Evolutionary conservation across 257 asterid genomes (phyloP), one percentile per base, ranked within the genome.

Genomic region (Gentiana macrophylla): DNA sequence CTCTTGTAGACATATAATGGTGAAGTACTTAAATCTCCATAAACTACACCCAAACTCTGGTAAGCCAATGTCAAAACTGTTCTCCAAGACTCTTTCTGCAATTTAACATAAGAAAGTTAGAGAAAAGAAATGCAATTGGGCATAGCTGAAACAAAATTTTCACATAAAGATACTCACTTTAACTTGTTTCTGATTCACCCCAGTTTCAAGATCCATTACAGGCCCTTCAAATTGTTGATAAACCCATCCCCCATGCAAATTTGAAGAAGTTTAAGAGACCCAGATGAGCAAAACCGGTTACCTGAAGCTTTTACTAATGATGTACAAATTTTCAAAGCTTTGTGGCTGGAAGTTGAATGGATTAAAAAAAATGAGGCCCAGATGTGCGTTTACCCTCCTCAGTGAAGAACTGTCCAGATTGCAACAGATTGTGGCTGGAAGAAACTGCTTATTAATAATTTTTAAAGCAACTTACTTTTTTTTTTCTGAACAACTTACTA

Each of bases 21-120:
- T 11, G 96, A 88, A 37, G 78, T 88, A 48, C 96, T 88, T 74
- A 88, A 84, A 82, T 88, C 96, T 54, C 96, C 96, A 79, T 88
- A 88, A 9, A 88, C 96, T 63, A 88, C 96, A 10, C 96, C 96
- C 61, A 88, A 67, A 66, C 96, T 88, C 70, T 88, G 96, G 65
- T 84, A 88, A 50, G 96, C 94, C 74, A 88, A 76, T 69, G 90
- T 75, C 69, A 88, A 70, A 59, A 88, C 55, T 52, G 86, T 77
- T 63, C 79, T 77, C 96, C 96, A 84, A 10, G 96, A 82, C 73
- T 88, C 90, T 70, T 64, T 80, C 96, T 88, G 87, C 81, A 81
- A 51, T 57, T 59, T 52, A 43, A 58, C 37, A 54, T 49, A 37
- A 43, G 59, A 66, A 36, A 67, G 37, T 34, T 52, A 43, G 24